A percentile compares a stretch with the other conserved stretches of the same genome.
Evolutionary conservation across 2,329 filamentous ascomycete genomes (phyloP).

Genomic region (Helminthosporium solani): DNA sequence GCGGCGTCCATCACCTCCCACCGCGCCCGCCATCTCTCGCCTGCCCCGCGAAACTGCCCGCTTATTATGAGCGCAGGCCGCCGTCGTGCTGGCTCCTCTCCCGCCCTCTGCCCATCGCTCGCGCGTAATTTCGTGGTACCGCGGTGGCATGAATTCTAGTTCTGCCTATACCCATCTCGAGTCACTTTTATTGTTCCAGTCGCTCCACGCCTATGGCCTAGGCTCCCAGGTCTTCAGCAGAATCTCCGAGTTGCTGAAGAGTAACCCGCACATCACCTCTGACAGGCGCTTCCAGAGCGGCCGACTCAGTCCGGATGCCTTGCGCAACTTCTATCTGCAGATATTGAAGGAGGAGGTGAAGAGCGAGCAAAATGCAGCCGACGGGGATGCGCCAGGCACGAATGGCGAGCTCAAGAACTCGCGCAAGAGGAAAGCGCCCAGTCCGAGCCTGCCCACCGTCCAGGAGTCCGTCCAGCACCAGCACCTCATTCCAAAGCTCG

Average conservation of each 20-base stretch:
- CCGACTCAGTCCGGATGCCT: conserved; percentile 73
- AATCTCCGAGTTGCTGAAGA: conserved; percentile 73
- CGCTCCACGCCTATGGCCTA: conserved; percentile 67
- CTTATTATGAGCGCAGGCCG: conserved; percentile 19
- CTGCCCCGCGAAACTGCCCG: conserved; percentile 25
- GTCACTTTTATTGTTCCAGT: conserved; percentile 81
- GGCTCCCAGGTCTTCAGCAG: conserved; percentile 65
- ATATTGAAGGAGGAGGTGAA: conserved; percentile 73
- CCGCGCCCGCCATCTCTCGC: conserved; percentile 11
- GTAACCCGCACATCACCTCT: conserved; percentile 70
- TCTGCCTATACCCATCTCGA: conserved; percentile 79
- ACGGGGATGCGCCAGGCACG: conserved; percentile 40
- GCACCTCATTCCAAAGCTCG: conserved; percentile 67
- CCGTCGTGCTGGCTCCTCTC: conserved; percentile 42
- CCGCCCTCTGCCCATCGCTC: conserved; percentile 28
- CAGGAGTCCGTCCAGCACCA: conserved; percentile 66
- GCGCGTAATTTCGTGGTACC: conserved; percentile 26
- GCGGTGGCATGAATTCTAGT: conserved; percentile 57
- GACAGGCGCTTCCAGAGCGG: conserved; percentile 70
- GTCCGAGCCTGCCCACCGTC: conserved; percentile 63
- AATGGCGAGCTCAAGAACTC: conserved; percentile 47
- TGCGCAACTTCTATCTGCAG: conserved; percentile 76
- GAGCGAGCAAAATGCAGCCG: conserved; percentile 50
- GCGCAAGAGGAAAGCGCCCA: conserved; percentile 72
- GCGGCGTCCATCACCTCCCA: conserved; percentile 20